Evolutionary conservation across 2,329 filamentous ascomycete species (phyloP).

Genomic region (Didymella glomerata): DNA sequence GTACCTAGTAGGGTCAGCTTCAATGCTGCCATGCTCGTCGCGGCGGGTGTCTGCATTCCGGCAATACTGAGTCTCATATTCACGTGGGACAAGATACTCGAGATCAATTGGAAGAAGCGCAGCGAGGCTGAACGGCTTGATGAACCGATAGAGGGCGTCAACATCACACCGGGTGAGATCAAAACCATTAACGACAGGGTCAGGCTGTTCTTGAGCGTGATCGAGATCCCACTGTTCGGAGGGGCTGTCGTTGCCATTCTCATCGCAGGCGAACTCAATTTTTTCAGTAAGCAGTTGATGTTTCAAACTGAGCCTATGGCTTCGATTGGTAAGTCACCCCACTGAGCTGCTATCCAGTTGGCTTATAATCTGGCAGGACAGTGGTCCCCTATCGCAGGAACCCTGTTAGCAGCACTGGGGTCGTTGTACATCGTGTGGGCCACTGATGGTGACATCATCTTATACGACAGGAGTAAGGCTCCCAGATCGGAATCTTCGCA

Average conservation of each 20-base stretch:
- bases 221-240: constrained; percentile 67
- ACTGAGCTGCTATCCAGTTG: too few species aligned
- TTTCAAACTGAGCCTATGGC: constrained; percentile 70
- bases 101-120: constrained; percentile 66
- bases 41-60: constrained; percentile 71
- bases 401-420: constrained; percentile 64
- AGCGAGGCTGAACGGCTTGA: constrained; percentile 51
- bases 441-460: constrained; percentile 21
- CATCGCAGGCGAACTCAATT: constrained; percentile 69
- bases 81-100: constrained; percentile 70
- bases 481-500: constrained; percentile 1
- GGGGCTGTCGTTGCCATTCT: constrained; percentile 67
- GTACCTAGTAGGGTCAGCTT: constrained; percentile 65
- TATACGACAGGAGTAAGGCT: not conserved
- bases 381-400: constrained; percentile 68
- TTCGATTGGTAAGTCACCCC: constrained; percentile 58
- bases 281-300: constrained; percentile 64
- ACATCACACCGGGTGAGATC: constrained; percentile 63
- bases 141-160: constrained; percentile 61
- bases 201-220: constrained; percentile 48
- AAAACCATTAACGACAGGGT: constrained; percentile 52
- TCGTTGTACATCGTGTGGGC: constrained; percentile 65
- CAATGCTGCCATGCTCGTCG: constrained; percentile 66
- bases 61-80: constrained; percentile 68
- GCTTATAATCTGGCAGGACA: constrained; percentile 47